A percentile compares a stretch with the other conserved stretches of the same genome.
Conservation (phyloP, 345 rosid species). For the Euphorbia tirucalli region DNA sequence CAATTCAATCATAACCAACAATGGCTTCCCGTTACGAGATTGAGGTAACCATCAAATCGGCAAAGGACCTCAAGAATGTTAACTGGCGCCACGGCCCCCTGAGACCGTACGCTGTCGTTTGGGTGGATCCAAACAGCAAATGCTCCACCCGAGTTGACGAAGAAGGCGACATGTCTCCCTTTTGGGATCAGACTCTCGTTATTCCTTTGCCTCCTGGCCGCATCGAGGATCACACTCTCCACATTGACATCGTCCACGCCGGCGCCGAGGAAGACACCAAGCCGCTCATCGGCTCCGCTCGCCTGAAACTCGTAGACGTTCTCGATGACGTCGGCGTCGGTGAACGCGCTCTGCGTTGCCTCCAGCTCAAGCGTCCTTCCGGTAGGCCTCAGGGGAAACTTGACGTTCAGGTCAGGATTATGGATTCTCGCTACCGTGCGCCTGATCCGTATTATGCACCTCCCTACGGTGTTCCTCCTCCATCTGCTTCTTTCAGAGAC, state of each 20-base stretch:
- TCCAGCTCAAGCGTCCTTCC: constrained; percentile 79
- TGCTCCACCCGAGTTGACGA: constrained; percentile 59
- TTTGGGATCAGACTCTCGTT: constrained; percentile 58
- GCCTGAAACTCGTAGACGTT: constrained; percentile 58
- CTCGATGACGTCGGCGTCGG: constrained; percentile 54
- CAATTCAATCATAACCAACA: background rate
- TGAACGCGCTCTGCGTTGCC: constrained; percentile 29
- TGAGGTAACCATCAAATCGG: constrained; percentile 55
- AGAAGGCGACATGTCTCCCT: constrained; percentile 59
- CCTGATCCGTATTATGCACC: constrained; percentile 35
- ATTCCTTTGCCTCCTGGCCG: constrained; percentile 44
- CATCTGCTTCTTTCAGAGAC: constrained; percentile 25
- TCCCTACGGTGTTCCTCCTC: constrained; percentile 43
- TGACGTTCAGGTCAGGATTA: constrained; percentile 48
- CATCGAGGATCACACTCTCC: constrained; percentile 41
- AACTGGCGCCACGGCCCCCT: constrained; percentile 78
- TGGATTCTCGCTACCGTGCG: constrained; percentile 35
- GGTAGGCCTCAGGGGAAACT: constrained; percentile 87
- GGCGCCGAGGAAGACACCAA: constrained; percentile 65
- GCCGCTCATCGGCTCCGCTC: constrained; percentile 74
- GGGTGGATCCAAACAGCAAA: constrained; percentile 60
- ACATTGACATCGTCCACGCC: constrained; percentile 70
- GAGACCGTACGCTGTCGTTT: constrained; percentile 67
- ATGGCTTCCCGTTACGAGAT: constrained; percentile 50
- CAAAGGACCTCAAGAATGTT: constrained; percentile 74